Evolutionary conservation across 2,329 filamentous ascomycete genomes (phyloP), one percentile per base, ranked within the genome.

Genomic region (Talaromyces sp.): DNA sequence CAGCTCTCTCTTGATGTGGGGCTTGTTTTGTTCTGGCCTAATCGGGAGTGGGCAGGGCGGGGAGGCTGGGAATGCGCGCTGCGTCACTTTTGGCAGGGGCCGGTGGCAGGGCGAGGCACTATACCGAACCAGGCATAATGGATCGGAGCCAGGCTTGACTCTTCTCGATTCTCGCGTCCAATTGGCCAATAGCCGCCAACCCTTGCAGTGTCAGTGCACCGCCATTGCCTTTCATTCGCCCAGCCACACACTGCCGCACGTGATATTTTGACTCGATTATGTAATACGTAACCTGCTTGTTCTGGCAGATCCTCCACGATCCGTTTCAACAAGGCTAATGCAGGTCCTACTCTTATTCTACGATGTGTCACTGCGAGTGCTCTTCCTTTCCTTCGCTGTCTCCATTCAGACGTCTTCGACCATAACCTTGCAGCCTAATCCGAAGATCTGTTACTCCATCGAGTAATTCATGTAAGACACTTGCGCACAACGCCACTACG

Each of bases 11-110:
- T n/a, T n/a, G n/a, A 43, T 31, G 53, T 33, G 57, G 57, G 59
- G 43, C 57, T 54, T 61, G 60, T 61, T 61, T 61, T 61, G 57
- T 45, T 60, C 56, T 51, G 50, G 51, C 60, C 54, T 55, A 59
- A 60, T 61, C 53, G 60, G 57, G 60, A 56, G 19, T 45, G 52
- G 57, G 5, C 48, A 50, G 33, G 43, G 54, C 54, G 39, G 53
- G 59, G 60, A 46, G 60, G 60, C 60, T 61, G 60, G 60, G 60
- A 52, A 59, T 40, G 39, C 40, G 35, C 45, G 39, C 33, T 56
- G 57, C 51, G 60, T 48, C 53, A 56, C 35, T 56, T 36, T 5
- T 15, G 21, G 46, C 19, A 36, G 45, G 39, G 1, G n/a, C 10
- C 19, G 53, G 54, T 56, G 41, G 53, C 53, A 39, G 43, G 53